Base-by-base conservation (phyloP, 495 filamentous ascomycete genomes). In the Aspergillus nidulans region DNA sequence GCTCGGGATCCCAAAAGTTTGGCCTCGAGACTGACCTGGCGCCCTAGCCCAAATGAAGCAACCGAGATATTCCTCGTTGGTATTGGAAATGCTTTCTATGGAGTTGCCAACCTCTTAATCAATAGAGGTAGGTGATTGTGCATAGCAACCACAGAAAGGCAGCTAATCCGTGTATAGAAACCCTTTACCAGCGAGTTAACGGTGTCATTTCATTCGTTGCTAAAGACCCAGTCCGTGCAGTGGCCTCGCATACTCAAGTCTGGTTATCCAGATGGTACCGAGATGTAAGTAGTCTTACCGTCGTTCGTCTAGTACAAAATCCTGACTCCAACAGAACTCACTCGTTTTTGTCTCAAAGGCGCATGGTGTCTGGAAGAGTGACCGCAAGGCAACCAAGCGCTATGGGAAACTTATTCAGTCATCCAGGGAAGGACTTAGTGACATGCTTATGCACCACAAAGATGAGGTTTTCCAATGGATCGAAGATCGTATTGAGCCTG, bases 1-100 rank as follows among this genome's bases (percentile, higher is more conserved):
- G 73, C 51, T 21, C 12, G n/a, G 25, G 18, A 12, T 20, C 13
- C 25, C 24, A 42, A 28, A 32, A 3, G n/a, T 19, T 26, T 2
- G 12, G n/a, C 26, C 7, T n/a, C 21, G 13, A 32, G 32, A 30
- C 19, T 44, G 39, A 26, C 25, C 28, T 60, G 34, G 53, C 32
- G 15, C 24, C 7, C 28, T 53, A 87, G 84, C 55, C 69, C 87
- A 4, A 79, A 83, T 56, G 81, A 89, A 6, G 65, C 77, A 0
- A 81, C 85, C 1, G 80, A 91, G 20, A 78, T 97, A 20, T 85
- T 92, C 66, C 77, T 97, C 39, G 71, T 99, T 46, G 92, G 94
- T 4, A 81, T 95, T 2, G 95, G 94, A 9, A 81, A 86, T 56
- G 82, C 87, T 1, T 89, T 88, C 57, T 71, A 84, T 8, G 86